phyloP scores from a whole-genome alignment of 2,329 filamentous ascomycete genomes.

The Talaromyces sp. region DNA sequence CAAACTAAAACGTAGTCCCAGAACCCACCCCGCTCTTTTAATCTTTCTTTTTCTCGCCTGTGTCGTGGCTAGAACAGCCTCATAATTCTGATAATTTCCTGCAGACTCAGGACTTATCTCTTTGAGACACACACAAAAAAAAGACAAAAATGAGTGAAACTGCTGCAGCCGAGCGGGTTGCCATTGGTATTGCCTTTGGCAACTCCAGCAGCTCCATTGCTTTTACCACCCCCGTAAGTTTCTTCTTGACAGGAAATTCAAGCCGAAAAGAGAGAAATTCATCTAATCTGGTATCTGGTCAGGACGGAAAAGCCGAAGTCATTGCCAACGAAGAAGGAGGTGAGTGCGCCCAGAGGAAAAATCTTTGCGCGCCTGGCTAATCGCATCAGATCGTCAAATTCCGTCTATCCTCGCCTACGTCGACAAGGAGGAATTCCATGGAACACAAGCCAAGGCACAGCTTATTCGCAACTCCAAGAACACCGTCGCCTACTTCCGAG shows the following conservation, averaged over 20 bases:
- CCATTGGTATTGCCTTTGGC: slow-evolving; percentile 95
- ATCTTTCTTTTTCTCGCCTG: slow-evolving; percentile 6
- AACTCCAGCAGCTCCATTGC: slow-evolving; percentile 98
- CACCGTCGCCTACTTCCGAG: slow-evolving; percentile 92
- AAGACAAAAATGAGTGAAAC: slow-evolving; percentile 42
- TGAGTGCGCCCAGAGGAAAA: slow-evolving; percentile 37
- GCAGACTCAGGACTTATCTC: neutral
- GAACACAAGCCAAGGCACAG: slow-evolving; percentile 89
- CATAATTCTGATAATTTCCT: neutral
- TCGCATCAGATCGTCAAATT: slow-evolving; percentile 80
- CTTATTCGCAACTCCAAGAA: slow-evolving; percentile 87
- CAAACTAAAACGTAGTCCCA: neutral
- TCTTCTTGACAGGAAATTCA: neutral
- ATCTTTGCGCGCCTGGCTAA: neutral
- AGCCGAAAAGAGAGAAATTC: neutral
- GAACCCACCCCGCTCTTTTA: slow-evolving; percentile 10
- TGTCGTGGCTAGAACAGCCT: neutral
- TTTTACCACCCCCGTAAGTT: slow-evolving; percentile 61
- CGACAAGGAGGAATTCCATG: slow-evolving; percentile 93
- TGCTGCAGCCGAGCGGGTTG: slow-evolving; percentile 52
- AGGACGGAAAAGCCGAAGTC: slow-evolving; percentile 92
- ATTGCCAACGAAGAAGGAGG: slow-evolving; percentile 99
- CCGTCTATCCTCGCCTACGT: slow-evolving; percentile 91
- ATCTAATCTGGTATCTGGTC: slow-evolving; percentile 2
- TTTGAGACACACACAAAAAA: neutral